These are phyloP conservation scores for Aspergillus sp. DNA, from an alignment of 2,329 filamentous ascomycete genomes.

Conservation along the genomic window DNA sequence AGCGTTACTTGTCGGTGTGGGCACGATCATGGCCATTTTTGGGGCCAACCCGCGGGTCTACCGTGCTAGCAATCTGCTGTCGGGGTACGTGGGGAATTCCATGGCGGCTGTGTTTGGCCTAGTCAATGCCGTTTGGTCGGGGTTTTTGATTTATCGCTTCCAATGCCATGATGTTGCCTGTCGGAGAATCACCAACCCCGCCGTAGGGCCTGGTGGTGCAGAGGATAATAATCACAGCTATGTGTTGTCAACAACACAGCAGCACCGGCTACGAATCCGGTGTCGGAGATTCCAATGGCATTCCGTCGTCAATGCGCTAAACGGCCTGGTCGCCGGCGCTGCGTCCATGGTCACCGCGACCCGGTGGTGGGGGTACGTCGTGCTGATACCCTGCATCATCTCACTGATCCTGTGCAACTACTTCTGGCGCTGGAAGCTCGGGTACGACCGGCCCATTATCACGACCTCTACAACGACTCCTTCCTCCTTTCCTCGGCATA, in stretches of 20 bases:
- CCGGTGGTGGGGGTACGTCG: slow-evolving; percentile 47
- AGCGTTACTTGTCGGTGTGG: slow-evolving; percentile 43
- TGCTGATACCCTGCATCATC: slow-evolving; percentile 45
- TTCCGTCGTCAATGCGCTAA: slow-evolving; percentile 37
- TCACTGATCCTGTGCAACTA: slow-evolving; percentile 41
- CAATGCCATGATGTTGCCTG: slow-evolving; percentile 29
- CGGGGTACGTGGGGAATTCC: slow-evolving; percentile 49
- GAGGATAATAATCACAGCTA: slow-evolving; percentile 16
- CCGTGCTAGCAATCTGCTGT: slow-evolving; percentile 45
- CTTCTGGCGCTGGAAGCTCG: slow-evolving; percentile 42
- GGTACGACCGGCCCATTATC: slow-evolving; percentile 37
- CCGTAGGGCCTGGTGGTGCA: too few species aligned
- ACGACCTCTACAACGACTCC: slow-evolving; percentile 3
- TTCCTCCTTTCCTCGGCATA: slow-evolving; percentile 1
- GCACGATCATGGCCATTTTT: slow-evolving; percentile 48
- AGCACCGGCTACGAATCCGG: slow-evolving; percentile 27
- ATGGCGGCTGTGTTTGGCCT: slow-evolving; percentile 44
- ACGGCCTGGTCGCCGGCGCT: slow-evolving; percentile 42
- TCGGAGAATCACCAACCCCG: neutral
- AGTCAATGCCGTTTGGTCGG: slow-evolving; percentile 43
- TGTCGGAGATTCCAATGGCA: slow-evolving; percentile 40
- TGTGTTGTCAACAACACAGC: slow-evolving; percentile 8
- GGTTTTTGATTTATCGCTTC: slow-evolving; percentile 37
- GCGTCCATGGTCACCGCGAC: slow-evolving; percentile 45
- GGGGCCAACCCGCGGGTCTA: slow-evolving; percentile 40